Conservation (phyloP, 768 basidiomycete genomes). For the Aureoboletus auriporus region DNA sequence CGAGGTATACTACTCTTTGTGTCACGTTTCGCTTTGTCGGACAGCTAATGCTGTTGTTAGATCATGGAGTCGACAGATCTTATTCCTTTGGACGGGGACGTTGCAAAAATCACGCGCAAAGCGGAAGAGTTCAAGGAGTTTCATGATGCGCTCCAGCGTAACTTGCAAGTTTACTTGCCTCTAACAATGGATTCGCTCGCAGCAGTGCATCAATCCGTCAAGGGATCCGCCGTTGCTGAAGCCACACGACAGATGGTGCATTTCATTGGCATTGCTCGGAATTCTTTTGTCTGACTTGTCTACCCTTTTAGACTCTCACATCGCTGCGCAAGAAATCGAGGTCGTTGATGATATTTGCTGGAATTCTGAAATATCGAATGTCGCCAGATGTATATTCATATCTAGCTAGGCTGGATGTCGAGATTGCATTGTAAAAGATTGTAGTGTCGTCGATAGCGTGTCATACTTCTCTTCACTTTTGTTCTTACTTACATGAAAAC, state of each 20-base stretch:
- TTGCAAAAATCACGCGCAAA: slow-evolving; percentile 76
- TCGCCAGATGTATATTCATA: slow-evolving; percentile 88
- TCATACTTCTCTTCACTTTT: neutral
- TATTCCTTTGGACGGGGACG: slow-evolving; percentile 82
- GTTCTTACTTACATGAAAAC: slow-evolving; percentile 1
- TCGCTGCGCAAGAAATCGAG: slow-evolving; percentile 76
- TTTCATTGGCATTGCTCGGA: slow-evolving; percentile 6
- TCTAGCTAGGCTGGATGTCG: slow-evolving; percentile 79
- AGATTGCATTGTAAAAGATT: slow-evolving; percentile 59
- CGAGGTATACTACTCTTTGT: slow-evolving; percentile 51
- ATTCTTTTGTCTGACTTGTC: slow-evolving; percentile 13
- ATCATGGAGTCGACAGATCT: slow-evolving; percentile 85
- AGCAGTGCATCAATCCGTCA: slow-evolving; percentile 72
- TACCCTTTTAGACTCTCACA: slow-evolving; percentile 51
- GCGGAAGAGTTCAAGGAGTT: slow-evolving; percentile 88
- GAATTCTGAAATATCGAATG: slow-evolving; percentile 85
- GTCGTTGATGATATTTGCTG: slow-evolving; percentile 84
- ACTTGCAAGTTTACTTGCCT: slow-evolving; percentile 82
- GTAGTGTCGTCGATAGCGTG: neutral
- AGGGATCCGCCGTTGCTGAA: slow-evolving; percentile 68
- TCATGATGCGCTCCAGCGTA: slow-evolving; percentile 84
- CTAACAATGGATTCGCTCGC: slow-evolving; percentile 92
- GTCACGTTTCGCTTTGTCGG: neutral
- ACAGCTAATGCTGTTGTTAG: slow-evolving; percentile 33
- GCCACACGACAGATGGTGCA: slow-evolving; percentile 72